Evolutionary conservation across 306 rosid species (phyloP), one percentile per base, ranked within the genome.

Genomic region (Lathyrus tuberosus): DNA sequence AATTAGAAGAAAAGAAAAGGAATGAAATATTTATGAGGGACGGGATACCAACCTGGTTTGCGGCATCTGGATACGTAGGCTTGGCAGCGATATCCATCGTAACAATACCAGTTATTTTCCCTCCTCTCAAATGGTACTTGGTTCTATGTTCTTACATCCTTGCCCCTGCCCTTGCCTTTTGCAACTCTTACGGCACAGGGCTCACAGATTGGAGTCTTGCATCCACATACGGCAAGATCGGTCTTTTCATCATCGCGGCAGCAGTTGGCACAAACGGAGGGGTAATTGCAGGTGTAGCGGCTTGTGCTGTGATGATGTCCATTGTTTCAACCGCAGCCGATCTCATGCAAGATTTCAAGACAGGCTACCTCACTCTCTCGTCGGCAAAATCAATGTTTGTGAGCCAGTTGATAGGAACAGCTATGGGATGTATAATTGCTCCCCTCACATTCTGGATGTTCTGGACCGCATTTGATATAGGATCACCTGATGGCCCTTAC

Each of bases 341-440:
- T 83, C 99, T 95, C 78, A 95, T 95, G 99, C 99, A 95, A 86
- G 99, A 95, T 82, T 95, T 95, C 82, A 95, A 91, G 91, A 89
- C 97, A 0, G 97, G 97, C 66, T 95, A 95, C 83, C 96, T 95
- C 69, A 95, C 96, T 56, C 82, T 87, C 38, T 95, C 99, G 7
- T 95, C 96, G 0, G 96, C 96, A 0, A 95, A 74, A 84, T 91
- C 96, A n/a, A 95, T 91, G 99, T 91, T 95, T 46, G 86, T 91
- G 66, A 89, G 95, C 81, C 97, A 89, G 71, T 22, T 91, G 46
- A 75, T 91, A 5, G 99, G 99, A 42, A 91, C 99, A 67, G 97
- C 91, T 62, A 86, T 95, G 96, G 97, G 99, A 10, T 89, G 97
- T 31, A 71, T 91, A 69, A 87, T 95, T 62, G 99, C 99, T 44